A percentile compares a stretch with the other conserved stretches of the same genome.
These are phyloP conservation scores for Diaporthe ampelina DNA, from an alignment of 2,329 filamentous ascomycete species.

Conservation along the genomic window DNA sequence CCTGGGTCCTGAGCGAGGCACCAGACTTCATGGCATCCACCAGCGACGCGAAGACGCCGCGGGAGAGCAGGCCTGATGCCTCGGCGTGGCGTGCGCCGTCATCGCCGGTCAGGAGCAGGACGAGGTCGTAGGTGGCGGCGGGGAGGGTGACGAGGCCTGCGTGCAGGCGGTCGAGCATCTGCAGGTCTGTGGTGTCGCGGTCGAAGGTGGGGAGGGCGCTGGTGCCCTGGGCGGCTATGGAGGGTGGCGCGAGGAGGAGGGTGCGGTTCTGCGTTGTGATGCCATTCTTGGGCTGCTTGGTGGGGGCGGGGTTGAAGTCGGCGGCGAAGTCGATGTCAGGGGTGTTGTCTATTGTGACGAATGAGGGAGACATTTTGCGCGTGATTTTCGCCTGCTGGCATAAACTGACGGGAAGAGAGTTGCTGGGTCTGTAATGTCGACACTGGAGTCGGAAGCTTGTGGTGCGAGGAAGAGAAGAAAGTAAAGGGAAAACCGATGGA, in stretches of 20 bases:
- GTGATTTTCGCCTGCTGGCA: slow-evolving; percentile 36
- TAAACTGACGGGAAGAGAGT: not conserved
- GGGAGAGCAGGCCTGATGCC: slow-evolving; percentile 72
- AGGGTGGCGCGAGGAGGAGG: slow-evolving; percentile 90
- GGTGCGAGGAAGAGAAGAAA: not conserved
- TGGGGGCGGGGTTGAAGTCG: slow-evolving; percentile 47
- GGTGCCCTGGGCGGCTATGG: slow-evolving; percentile 85
- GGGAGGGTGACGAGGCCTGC: slow-evolving; percentile 85
- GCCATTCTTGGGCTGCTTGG: slow-evolving; percentile 42
- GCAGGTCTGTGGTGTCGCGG: slow-evolving; percentile 84
- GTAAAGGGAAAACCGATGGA: not conserved
- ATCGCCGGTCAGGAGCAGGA: slow-evolving; percentile 86
- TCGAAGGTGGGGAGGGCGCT: slow-evolving; percentile 80
- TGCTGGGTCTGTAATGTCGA: not conserved
- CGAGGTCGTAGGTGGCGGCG: slow-evolving; percentile 81
- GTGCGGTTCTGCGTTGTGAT: slow-evolving; percentile 63
- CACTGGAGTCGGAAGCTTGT: not conserved
- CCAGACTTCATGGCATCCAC: slow-evolving; percentile 79
- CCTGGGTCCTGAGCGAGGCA: slow-evolving; percentile 77
- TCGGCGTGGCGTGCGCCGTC: slow-evolving; percentile 75
- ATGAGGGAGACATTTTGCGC: slow-evolving; percentile 62
- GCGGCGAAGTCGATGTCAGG: slow-evolving; percentile 63
- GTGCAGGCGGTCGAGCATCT: slow-evolving; percentile 96
- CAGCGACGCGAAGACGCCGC: slow-evolving; percentile 77
- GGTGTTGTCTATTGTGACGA: slow-evolving; percentile 68